Evolutionary conservation across 352 stramenopile genomes (phyloP), one percentile per base, ranked within the genome.

Genomic region (Phytophthora pini): DNA sequence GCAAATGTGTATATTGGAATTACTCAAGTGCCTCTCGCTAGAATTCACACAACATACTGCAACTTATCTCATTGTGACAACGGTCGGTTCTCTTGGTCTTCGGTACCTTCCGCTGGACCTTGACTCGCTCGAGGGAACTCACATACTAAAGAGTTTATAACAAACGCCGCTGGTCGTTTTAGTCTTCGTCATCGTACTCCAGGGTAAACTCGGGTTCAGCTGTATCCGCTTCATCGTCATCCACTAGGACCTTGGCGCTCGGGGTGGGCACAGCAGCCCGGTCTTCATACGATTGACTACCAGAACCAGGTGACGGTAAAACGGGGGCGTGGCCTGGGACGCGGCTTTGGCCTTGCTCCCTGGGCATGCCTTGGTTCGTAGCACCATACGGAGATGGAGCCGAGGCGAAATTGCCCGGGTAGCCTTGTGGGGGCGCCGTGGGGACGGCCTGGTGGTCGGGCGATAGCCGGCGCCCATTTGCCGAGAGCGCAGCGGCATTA

Each of bases 181-280:
- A 90, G 44, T 93, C 84, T 17, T 93, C 84, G 41, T 93, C 84
- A 52, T 93, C 84, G 61, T 93, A 93, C 57, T 93, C 75, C 45
- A 93, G 70, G 5, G 71, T 89, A 65, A 93, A 93, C 68, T 91
- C 80, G 5, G 83, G 79, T 17, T 73, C 82, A 26, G 58, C 65
- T 15, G 70, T 77, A 4, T 90, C 84, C 8, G 13, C 75, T 56
- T 90, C 82, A 51, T 93, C 84, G 36, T 93, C 84, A 46, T 93
- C 84, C 5, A 54, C 69, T 11, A 77, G 43, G 41, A 72, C 50
- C 48, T 69, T 74, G 38, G 61, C 26, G 11, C 26, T 54, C n/a
- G 51, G 26, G 22, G 36, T 31, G 17, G 53, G 20, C 15, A 45
- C 53, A 62, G 34, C 36, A 2, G 13, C 11, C n/a, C 11, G 52